Evolutionary conservation across 345 rosid genomes (phyloP).

Genomic region (Balakata baccata): DNA sequence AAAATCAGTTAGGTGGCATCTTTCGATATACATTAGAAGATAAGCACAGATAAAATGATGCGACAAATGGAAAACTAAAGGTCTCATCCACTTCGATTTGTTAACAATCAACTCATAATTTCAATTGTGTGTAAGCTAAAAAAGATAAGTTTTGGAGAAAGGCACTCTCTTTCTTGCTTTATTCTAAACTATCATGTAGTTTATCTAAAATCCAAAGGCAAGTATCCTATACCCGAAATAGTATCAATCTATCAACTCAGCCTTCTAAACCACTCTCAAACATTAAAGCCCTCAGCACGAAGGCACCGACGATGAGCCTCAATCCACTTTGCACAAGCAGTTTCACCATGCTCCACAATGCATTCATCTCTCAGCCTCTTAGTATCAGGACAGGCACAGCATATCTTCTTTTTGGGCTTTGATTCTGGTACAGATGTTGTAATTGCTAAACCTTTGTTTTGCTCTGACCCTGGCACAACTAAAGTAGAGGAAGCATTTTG

Average conservation of each 20-base stretch:
- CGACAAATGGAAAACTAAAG: neutral
- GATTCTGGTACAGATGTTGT: conserved; percentile 34
- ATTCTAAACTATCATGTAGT: too few relatives aligned
- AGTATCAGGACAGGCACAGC: conserved; percentile 90
- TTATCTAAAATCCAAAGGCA: too few relatives aligned
- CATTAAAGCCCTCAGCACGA: conserved; percentile 80
- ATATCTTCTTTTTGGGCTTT: conserved; percentile 86
- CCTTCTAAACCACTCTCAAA: conserved; percentile 38
- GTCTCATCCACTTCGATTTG: neutral
- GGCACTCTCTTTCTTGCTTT: too few relatives aligned
- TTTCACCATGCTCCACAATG: conserved; percentile 79
- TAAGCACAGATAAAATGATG: too few relatives aligned
- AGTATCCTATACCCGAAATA: conserved; percentile 9
- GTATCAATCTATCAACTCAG: conserved; percentile 27
- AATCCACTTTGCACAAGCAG: conserved; percentile 83
- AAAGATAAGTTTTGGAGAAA: too few relatives aligned
- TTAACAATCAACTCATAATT: too few relatives aligned
- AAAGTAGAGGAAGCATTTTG: conserved; percentile 43
- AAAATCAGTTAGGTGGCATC: too few relatives aligned
- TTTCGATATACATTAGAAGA: too few relatives aligned
- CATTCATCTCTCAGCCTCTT: conserved; percentile 90
- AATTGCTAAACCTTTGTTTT: conserved; percentile 32
- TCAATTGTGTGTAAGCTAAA: too few relatives aligned
- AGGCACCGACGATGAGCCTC: conserved; percentile 85
- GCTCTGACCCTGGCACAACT: conserved; percentile 37